These are phyloP conservation scores for Monosporozyma yasuniensis DNA, from an alignment of 805 yeast species.

Conservation along the genomic window DNA sequence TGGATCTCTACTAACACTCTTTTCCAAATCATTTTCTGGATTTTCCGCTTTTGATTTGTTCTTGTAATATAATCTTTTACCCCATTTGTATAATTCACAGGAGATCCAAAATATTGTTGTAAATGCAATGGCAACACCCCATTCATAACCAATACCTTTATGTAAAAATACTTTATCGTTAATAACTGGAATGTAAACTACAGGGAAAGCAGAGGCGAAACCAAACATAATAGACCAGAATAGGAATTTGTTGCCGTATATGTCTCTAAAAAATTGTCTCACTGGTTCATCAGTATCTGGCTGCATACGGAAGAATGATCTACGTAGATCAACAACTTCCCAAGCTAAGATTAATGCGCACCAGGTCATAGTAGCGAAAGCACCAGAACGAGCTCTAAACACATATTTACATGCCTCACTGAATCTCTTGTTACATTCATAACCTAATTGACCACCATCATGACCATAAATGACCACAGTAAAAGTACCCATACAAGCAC, in stretches of 20 bases:
- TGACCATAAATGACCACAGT: conserved; percentile 56
- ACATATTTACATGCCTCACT: conserved; percentile 48
- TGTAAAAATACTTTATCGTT: conserved; percentile 70
- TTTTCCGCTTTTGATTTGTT: conserved; percentile 37
- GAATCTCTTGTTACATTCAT: conserved; percentile 47
- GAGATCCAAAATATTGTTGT: conserved; percentile 48
- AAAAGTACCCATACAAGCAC: conserved; percentile 57
- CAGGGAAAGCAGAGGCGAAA: conserved; percentile 64
- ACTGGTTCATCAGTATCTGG: conserved; percentile 54
- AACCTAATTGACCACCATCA: conserved; percentile 59
- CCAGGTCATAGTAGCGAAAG: conserved; percentile 82
- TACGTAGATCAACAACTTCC: conserved; percentile 69
- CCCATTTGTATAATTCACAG: conserved; percentile 58
- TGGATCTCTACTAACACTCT: conserved; percentile 38
- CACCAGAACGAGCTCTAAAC: conserved; percentile 65
- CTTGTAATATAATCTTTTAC: conserved; percentile 49
- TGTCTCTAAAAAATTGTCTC: conserved; percentile 51
- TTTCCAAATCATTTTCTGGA: conserved; percentile 58
- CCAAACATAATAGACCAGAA: conserved; percentile 77
- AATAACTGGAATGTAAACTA: conserved; percentile 82
- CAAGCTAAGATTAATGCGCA: conserved; percentile 72
- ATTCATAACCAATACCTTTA: conserved; percentile 61
- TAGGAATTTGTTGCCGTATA: conserved; percentile 67
- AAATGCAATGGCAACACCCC: conserved; percentile 66
- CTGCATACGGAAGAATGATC: conserved; percentile 63